Evolutionary conservation across 345 rosid genomes (phyloP), one percentile per base, ranked within the genome.

Genomic region (Hibiscus tridactylites): DNA sequence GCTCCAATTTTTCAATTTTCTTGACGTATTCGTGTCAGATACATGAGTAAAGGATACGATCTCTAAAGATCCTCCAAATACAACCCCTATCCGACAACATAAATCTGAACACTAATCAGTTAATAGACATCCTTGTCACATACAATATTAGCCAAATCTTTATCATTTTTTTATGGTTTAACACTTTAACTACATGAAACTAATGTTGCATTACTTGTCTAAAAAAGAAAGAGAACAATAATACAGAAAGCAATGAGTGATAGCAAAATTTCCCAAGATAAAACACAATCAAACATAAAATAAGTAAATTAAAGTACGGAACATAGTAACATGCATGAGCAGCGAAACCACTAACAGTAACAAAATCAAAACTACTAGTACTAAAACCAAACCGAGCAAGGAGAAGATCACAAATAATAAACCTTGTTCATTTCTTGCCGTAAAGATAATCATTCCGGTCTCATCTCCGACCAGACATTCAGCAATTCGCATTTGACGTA

Each of bases 391-490:
- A 24, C 6, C 9, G 17, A 0, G n/a, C 6, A 3, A 26, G 37
- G 16, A 26, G 12, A 46, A 42, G 33, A 47, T 24, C n/a, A 44
- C 6, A 24, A 47, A 60, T 26, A 61, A 46, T 1, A 39, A 63
- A 91, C 97, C 97, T 92, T 90, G 99, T 75, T 90, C 97, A 83
- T 90, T 90, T 76, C 97, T 88, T 64, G 99, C 96, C 0, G 92
- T 88, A 54, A 95, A 95, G 70, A 95, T 74, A 42, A 95, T 80
- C 77, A 95, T 80, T 75, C 97, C 97, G 0, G 97, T 91, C 80
- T 91, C 99, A 61, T 95, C 99, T 39, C 97, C 99, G 3, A 95
- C 88, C 87, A 95, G 81, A 74, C 91, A 85, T 78, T 95, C 98
- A 65, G 97, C 88, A 80, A 86, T 79, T 8, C 90, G 80, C 86